Evolutionary conservation across 2,329 filamentous ascomycete species (phyloP), one percentile per base, ranked within the genome.

Genomic region (Fusarium transvaalense): DNA sequence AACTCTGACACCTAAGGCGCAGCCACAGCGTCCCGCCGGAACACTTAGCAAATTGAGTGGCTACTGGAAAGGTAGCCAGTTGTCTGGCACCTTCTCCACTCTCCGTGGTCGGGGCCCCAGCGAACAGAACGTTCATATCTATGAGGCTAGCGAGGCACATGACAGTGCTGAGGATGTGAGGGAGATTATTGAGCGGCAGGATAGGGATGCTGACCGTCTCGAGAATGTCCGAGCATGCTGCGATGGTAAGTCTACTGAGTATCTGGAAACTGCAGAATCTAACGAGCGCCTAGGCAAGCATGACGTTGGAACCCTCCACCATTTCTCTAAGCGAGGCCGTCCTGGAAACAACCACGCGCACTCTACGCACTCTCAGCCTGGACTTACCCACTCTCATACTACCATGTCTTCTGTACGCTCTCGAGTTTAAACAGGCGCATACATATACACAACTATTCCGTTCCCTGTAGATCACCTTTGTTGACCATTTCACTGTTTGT

Each of bases 221-320:
- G 95, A 98, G 84, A 97, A 99, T 78, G 96, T 99, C 69, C 87
- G 96, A 76, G 94, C 95, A 62, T 99, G 96, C 82, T 99, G 96
- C 80, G 96, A 98, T 86, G 96, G 94, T 95, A 86, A 87, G 91
- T 53, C 25, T 10, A 32, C 13, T 6, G 17, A 1, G 31, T 41
- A 34, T 2, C 8, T 12, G 29, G 6, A 25, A 25, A 48, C 5
- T 29, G 55, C 6, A 73, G 74, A 79, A 70, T 68, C 51, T 39
- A 46, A 64, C 10, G 25, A 32, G 43, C 14, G 25, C 3, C 12
- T 50, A 92, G 89, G 91, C 71, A 92, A 92, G 82, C 91, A 93
- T 74, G 91, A 93, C 76, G 91, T 93, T 48, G 86, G 88, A 56
- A 88, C 84, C 56, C 77, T 91, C 51, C 81, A 84, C 60, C 82